Base-by-base conservation (phyloP, 345 rosid species). In the Salix udensis region DNA sequence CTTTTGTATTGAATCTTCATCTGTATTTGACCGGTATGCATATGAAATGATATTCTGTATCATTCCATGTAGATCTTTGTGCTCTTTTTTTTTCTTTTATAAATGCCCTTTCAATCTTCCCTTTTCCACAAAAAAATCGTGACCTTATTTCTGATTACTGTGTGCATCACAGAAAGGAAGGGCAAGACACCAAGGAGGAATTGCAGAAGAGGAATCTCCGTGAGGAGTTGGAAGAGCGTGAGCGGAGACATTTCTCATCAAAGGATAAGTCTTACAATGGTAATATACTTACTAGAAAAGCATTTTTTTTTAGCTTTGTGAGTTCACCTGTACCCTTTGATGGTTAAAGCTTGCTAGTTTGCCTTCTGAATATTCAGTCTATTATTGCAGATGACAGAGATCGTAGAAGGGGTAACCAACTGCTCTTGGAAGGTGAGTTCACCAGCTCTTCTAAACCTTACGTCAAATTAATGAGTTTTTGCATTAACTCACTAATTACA, bases 101-200 rank as follows among this genome's bases (percentile, higher is more conserved):
- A 30, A 3, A 30, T 37, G 18, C 18, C 34, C 31, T 65, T 42
- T 8, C 50, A 48, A 11, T 66, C 19, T 23, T 40, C 61, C 46
- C 71, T 8, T 42, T 6, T 19, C 26, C 15, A 6, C 34, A 31
- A 2, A 55, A 55, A 9, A 15, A 28, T 14, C 55, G 53, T 31
- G 40, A 75, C 30, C 24, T 19, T 48, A 39, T 46, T 37, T 68
- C 50, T 55, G 2, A 75, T 77, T 74, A n/a, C 23, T 77, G 39
- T 12, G 23, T 65, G 28, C 72, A 26, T 81, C 79, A 53, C 88
- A 94, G 97, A 81, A 94, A 84, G 88, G 97, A 92, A 50, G 98
- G 98, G 46, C 97, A 94, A 79, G 95, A 96, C 68, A 96, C 97
- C 37, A 87, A 89, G n/a, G 97, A 92, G 24, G 99, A 93, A 71